phyloP scores from a whole-genome alignment of 176 grass and related monocot genomes.

The Lolium rigidum region DNA sequence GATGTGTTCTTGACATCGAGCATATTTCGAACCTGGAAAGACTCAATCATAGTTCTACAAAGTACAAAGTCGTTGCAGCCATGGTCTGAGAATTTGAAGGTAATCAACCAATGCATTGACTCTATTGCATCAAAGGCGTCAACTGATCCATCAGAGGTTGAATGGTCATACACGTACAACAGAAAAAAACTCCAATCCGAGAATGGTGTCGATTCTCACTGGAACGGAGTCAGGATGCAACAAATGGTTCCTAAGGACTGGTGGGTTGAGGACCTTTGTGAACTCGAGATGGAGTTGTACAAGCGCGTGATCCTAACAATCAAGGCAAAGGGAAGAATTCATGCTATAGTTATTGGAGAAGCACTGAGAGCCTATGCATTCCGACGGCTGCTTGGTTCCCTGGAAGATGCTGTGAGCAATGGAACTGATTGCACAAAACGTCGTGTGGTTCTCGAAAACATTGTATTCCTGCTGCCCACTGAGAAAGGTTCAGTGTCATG shows the following conservation, averaged over 20 bases:
- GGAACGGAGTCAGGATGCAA: slow-evolving; percentile 96
- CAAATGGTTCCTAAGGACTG: slow-evolving; percentile 82
- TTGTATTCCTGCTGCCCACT: slow-evolving; percentile 68
- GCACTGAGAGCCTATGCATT: slow-evolving; percentile 85
- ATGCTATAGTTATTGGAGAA: slow-evolving; percentile 70
- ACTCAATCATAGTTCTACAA: slow-evolving; percentile 91
- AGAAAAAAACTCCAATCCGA: slow-evolving; percentile 86
- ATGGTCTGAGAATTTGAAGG: slow-evolving; percentile 86
- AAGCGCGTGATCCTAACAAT: slow-evolving; percentile 73
- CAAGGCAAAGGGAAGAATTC: slow-evolving; percentile 61
- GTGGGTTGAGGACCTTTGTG: slow-evolving; percentile 98
- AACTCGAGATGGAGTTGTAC: slow-evolving; percentile 91
- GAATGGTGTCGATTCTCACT: slow-evolving; percentile 74
- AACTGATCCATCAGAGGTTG: slow-evolving; percentile 86
- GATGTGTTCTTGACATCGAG: slow-evolving; percentile 92
- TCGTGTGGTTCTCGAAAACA: slow-evolving; percentile 60
- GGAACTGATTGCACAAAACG: slow-evolving; percentile 57
- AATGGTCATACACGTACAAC: slow-evolving; percentile 99
- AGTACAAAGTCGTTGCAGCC: slow-evolving; percentile 74
- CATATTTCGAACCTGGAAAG: slow-evolving; percentile 91
- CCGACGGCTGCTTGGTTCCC: slow-evolving; percentile 65
- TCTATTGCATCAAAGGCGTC: slow-evolving; percentile 78
- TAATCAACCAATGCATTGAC: slow-evolving; percentile 83
- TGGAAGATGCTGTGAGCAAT: slow-evolving; percentile 61
- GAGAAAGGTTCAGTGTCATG: slow-evolving; percentile 81